These are phyloP conservation scores for Clitoria ternatea DNA, from an alignment of 306 rosid genomes.

Conservation along the genomic window DNA sequence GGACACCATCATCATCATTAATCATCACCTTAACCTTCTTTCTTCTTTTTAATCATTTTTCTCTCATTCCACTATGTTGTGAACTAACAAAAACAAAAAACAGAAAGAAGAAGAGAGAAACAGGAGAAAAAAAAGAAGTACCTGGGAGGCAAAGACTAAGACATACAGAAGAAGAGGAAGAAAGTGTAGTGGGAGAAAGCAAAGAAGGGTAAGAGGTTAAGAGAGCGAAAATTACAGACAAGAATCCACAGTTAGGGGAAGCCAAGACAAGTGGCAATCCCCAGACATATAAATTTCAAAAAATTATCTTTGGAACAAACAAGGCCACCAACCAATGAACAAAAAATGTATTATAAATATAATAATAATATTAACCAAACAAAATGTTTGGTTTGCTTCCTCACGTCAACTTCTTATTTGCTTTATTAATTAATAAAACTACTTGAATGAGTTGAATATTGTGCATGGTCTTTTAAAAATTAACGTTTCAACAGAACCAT, in stretches of 20 bases:
- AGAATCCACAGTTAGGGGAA: conserved; percentile 42
- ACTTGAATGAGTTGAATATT: background rate
- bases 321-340: conserved; percentile 61
- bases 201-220: background rate
- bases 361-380: background rate
- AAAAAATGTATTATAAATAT: conserved; percentile 15
- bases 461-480: background rate
- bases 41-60: background rate
- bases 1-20: conserved; percentile 3
- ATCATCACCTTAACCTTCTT: background rate
- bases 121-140: background rate
- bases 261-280: conserved; percentile 67
- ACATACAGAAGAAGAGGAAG: background rate
- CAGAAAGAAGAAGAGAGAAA: background rate
- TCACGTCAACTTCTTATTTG: conserved; percentile 45
- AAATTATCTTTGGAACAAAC: conserved; percentile 68
- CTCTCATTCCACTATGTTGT: background rate
- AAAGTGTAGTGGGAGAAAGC: conserved; percentile 22
- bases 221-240: conserved; percentile 15
- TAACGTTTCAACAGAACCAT: too few relatives aligned
- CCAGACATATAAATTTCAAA: conserved; percentile 53
- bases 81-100: background rate
- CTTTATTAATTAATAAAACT: conserved; percentile 19
- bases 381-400: conserved; percentile 33
- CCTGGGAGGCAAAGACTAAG: conserved; percentile 6